Conservation (phyloP, 2,329 filamentous ascomycete genomes). For the Aspergillus sp. region DNA sequence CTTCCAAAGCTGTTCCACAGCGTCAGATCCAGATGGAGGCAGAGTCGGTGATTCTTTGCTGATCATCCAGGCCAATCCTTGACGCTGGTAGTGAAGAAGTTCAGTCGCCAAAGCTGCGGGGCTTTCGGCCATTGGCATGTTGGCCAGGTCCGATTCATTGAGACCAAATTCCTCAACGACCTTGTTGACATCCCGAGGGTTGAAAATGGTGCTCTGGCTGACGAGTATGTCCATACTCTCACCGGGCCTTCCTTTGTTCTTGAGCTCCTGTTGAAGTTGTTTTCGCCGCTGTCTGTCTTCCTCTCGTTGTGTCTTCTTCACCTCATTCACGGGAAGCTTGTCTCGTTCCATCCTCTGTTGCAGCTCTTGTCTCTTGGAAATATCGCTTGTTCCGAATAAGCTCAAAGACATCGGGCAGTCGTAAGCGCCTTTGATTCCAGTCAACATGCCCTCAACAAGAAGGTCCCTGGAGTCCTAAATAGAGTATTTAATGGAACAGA, state of each 20-base stretch:
- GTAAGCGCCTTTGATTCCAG: slow-evolving; percentile 57
- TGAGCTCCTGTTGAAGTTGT: slow-evolving; percentile 48
- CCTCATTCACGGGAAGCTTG: slow-evolving; percentile 50
- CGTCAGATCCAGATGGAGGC: slow-evolving; percentile 52
- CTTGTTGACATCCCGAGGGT: slow-evolving; percentile 58
- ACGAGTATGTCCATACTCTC: slow-evolving; percentile 59
- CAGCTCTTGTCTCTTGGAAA: slow-evolving; percentile 47
- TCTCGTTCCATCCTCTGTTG: slow-evolving; percentile 58
- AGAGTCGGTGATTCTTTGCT: slow-evolving; percentile 65
- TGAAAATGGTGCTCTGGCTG: slow-evolving; percentile 59
- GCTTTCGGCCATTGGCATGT: slow-evolving; percentile 65
- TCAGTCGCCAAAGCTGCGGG: slow-evolving; percentile 58
- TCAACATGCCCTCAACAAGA: slow-evolving; percentile 61
- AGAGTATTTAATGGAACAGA: background rate
- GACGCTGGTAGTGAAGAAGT: slow-evolving; percentile 69
- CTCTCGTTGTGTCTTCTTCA: slow-evolving; percentile 52
- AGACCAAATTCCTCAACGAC: slow-evolving; percentile 64
- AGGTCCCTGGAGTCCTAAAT: slow-evolving; percentile 51
- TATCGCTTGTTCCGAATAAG: slow-evolving; percentile 61
- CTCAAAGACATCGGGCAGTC: slow-evolving; percentile 67
- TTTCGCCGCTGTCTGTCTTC: slow-evolving; percentile 30
- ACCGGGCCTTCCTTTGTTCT: slow-evolving; percentile 33
- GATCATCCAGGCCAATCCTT: slow-evolving; percentile 76
- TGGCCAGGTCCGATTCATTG: slow-evolving; percentile 61
- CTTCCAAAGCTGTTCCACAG: slow-evolving; percentile 74